Evolutionary conservation across 176 grass and related monocot species (phyloP).

Genomic region (Melocanna baccifera): DNA sequence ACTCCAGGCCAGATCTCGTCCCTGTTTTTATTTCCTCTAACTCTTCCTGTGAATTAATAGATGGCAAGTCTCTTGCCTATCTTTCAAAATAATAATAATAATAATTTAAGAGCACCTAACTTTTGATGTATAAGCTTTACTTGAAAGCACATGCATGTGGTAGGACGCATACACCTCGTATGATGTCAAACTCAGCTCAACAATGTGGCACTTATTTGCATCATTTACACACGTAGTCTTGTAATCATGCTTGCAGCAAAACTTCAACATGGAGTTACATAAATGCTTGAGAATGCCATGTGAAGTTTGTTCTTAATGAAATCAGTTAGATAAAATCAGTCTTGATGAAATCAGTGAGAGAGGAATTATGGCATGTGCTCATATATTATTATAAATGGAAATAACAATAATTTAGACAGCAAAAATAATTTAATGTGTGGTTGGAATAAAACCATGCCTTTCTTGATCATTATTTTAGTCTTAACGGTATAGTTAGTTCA

Average conservation of each 20-base stretch:
- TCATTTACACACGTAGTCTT: not conserved
- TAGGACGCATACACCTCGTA: not conserved
- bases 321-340: not conserved
- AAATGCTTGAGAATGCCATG: not conserved
- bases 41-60: too few relatives aligned
- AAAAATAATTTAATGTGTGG: not conserved
- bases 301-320: not conserved
- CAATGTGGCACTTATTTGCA: not conserved
- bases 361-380: not conserved
- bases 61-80: too few relatives aligned
- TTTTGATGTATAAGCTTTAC: not conserved
- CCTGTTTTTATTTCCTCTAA: too few relatives aligned
- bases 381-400: not conserved
- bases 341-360: not conserved
- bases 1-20: too few relatives aligned
- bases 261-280: not conserved
- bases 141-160: not conserved
- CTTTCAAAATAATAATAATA: too few relatives aligned
- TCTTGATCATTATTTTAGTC: not conserved
- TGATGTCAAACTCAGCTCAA: not conserved
- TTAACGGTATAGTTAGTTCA: not conserved
- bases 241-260: not conserved
- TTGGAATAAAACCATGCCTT: not conserved
- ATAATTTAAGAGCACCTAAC: not conserved
- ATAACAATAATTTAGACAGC: too few relatives aligned